A percentile compares a stretch with the other conserved stretches of the same genome.
phyloP scores from a whole-genome alignment of 2,329 filamentous ascomycete species.

The Immersiporthe knoxdaviesiana region DNA sequence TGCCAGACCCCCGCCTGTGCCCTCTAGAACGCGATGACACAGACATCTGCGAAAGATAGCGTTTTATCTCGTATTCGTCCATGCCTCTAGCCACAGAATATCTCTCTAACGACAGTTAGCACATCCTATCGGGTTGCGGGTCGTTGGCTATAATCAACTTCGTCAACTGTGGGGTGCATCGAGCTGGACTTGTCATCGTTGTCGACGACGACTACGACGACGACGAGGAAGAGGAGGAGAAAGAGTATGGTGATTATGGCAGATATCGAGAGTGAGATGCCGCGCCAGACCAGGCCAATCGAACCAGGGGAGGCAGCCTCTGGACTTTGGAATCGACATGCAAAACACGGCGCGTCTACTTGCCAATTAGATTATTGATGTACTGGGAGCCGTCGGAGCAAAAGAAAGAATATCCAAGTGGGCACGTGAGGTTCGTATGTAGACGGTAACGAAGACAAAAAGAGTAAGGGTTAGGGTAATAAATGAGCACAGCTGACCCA shows the following conservation, averaged over 20 bases:
- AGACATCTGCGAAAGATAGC: not conserved
- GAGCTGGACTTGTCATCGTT: not conserved
- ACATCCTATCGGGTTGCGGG: not conserved
- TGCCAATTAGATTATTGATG: no score
- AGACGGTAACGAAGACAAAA: no score
- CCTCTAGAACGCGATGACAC: not conserved
- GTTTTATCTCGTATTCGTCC: not conserved
- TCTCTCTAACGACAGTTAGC: not conserved
- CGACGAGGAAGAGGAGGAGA: not conserved
- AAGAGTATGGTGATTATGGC: not conserved
- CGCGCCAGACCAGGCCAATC: not conserved
- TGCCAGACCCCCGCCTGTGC: not conserved
- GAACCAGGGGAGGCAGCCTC: not conserved
- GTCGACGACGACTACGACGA: not conserved
- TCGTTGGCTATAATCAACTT: not conserved
- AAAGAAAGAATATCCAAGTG: not conserved
- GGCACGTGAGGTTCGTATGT: not conserved
- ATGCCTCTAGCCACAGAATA: not conserved
- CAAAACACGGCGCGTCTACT: not conserved
- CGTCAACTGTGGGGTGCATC: slow-evolving; percentile 9
- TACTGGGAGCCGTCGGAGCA: no score
- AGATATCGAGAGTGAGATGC: not conserved
- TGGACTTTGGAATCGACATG: not conserved
- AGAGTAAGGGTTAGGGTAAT: not conserved
- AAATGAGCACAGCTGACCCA: not conserved